phyloP scores from a whole-genome alignment of 257 asterid genomes.

The Solanum piurae region DNA sequence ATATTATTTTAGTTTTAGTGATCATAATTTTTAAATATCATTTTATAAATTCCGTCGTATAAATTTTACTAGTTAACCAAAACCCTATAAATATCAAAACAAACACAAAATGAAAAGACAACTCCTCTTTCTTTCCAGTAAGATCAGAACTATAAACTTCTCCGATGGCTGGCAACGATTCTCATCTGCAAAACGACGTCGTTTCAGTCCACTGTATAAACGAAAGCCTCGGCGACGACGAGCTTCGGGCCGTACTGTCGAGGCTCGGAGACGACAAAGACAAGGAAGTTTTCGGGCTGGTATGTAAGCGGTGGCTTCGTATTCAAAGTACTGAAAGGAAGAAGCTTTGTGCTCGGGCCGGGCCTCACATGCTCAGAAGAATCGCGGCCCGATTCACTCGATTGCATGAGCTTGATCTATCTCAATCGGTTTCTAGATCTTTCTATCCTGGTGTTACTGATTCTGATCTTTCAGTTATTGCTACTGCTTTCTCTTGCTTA shows the following conservation, averaged over 20 bases:
- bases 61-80: background rate
- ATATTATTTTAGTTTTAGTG: too few species aligned
- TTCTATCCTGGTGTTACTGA: constrained; percentile 91
- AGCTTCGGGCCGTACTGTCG: constrained; percentile 57
- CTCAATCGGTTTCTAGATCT: constrained; percentile 79
- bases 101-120: background rate
- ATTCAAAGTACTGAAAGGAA: constrained; percentile 75
- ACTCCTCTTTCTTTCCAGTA: background rate
- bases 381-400: constrained; percentile 72
- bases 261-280: constrained; percentile 45
- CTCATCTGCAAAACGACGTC: background rate
- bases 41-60: too few species aligned
- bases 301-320: constrained; percentile 88
- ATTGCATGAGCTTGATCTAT: constrained; percentile 65
- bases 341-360: constrained; percentile 78
- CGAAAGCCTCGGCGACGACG: constrained; percentile 68
- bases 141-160: background rate
- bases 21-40: too few species aligned
- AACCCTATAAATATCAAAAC: background rate
- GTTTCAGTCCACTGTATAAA: constrained; percentile 26
- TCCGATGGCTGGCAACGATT: background rate
- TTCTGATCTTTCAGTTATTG: constrained; percentile 69
- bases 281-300: constrained; percentile 74
- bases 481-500: constrained; percentile 51
- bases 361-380: constrained; percentile 80